Conservation (phyloP, 139 green algal genomes). For the Chlorella sp. region DNA sequence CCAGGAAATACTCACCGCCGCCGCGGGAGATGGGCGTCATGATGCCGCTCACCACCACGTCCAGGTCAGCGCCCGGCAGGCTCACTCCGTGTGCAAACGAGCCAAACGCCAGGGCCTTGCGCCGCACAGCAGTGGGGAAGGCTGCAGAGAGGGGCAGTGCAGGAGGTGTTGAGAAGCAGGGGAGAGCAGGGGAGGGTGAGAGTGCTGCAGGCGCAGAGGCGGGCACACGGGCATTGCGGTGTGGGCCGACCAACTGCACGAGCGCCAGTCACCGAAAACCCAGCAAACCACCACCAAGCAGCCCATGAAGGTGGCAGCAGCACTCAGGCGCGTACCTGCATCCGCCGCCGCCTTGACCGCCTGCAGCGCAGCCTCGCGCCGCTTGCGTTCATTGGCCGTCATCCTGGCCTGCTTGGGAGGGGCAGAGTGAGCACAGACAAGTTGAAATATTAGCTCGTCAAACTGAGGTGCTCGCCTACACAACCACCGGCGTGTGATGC, state of each 20-base stretch:
- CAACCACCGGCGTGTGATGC: no score
- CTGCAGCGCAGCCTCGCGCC: background rate
- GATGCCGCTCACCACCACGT: slow-evolving; percentile 21
- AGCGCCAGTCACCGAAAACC: background rate
- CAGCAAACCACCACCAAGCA: background rate
- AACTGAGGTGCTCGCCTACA: no score
- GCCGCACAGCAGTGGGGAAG: background rate
- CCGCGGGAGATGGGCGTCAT: slow-evolving; percentile 23
- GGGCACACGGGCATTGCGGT: background rate
- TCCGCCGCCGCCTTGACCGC: background rate
- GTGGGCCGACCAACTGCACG: background rate
- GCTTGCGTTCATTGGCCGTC: background rate
- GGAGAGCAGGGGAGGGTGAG: background rate
- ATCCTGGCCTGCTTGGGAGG: background rate
- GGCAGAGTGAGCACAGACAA: background rate
- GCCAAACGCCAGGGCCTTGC: slow-evolving; percentile 17
- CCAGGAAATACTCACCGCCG: slow-evolving; percentile 4
- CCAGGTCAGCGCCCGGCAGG: slow-evolving; percentile 23
- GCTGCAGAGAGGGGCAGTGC: background rate
- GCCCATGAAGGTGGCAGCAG: no score
- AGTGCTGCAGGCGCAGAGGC: background rate
- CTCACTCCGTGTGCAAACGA: slow-evolving; percentile 10
- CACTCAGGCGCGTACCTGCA: no score
- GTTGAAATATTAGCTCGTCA: no score
- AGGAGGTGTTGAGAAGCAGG: background rate